Conservation (phyloP, 805 yeast species). For the Blastobotrys muscicola region DNA sequence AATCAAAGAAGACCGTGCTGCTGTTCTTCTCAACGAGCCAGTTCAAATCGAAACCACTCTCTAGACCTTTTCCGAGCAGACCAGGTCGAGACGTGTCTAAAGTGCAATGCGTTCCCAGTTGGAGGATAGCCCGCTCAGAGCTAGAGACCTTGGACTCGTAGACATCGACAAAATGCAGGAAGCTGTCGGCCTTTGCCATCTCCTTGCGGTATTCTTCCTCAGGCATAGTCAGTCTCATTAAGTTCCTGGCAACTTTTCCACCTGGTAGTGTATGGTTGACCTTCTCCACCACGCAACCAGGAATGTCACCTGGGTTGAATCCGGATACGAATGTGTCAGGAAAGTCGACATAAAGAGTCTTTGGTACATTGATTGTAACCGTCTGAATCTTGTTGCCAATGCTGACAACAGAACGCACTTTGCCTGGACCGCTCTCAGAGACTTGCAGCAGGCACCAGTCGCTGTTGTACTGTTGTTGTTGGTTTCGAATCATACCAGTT, state of each 20-base stretch:
- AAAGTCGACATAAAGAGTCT: constrained; percentile 60
- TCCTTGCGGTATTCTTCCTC: constrained; percentile 55
- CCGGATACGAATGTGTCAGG: constrained; percentile 19
- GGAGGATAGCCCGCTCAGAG: constrained; percentile 65
- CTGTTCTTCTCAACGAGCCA: constrained; percentile 27
- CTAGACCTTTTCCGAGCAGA: constrained; percentile 74
- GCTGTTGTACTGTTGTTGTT: constrained; percentile 68
- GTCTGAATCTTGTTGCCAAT: constrained; percentile 67
- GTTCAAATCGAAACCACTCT: constrained; percentile 67
- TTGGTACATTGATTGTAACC: constrained; percentile 64
- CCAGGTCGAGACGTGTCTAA: constrained; percentile 63
- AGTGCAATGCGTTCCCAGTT: constrained; percentile 62
- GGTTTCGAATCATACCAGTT: constrained; percentile 60
- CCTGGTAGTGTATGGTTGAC: constrained; percentile 61
- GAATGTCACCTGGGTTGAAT: constrained; percentile 28
- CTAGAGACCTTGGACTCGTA: constrained; percentile 68
- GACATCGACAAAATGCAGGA: constrained; percentile 50
- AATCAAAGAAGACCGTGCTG: constrained; percentile 29
- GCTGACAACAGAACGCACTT: constrained; percentile 58
- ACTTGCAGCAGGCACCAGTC: constrained; percentile 84
- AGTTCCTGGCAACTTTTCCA: constrained; percentile 39
- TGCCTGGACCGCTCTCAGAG: constrained; percentile 50
- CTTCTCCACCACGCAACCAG: constrained; percentile 46
- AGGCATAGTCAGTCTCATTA: constrained; percentile 60
- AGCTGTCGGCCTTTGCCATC: constrained; percentile 44